Conservation (phyloP, 257 asterid species). For the Gentiana dahurica region DNA sequence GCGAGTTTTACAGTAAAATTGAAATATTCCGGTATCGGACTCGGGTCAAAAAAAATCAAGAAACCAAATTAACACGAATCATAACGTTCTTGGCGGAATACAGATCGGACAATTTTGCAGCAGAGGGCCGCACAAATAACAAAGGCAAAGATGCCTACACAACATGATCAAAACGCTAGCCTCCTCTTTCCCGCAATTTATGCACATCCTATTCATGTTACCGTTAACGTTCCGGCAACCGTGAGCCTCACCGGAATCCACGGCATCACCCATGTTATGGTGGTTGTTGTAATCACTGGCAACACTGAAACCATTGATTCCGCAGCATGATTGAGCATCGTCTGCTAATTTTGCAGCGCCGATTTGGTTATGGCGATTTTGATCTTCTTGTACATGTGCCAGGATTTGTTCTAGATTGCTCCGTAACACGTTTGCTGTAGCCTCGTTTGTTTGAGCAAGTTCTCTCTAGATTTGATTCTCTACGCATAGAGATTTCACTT, state of each 20-base stretch:
- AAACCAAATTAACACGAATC: conserved; percentile 46
- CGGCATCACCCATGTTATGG: too few relatives aligned
- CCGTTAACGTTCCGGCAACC: too few relatives aligned
- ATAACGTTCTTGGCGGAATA: conserved; percentile 47
- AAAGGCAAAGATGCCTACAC: conserved; percentile 81
- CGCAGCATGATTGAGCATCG: conserved; percentile 25
- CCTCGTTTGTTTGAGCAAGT: conserved; percentile 23
- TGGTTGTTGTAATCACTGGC: too few relatives aligned
- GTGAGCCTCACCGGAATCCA: too few relatives aligned
- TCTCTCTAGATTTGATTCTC: conserved; percentile 30
- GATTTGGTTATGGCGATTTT: neutral
- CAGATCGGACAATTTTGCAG: conserved; percentile 71
- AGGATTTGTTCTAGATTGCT: conserved; percentile 19
- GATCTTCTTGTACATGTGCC: conserved; percentile 10
- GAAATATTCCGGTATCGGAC: neutral
- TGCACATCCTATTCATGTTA: conserved; percentile 19
- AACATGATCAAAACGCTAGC: conserved; percentile 68
- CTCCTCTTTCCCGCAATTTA: conserved; percentile 63
- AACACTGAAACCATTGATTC: conserved; percentile 9
- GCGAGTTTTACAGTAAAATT: too few relatives aligned
- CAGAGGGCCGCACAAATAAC: conserved; percentile 50
- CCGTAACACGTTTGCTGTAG: conserved; percentile 18
- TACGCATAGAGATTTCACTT: conserved; percentile 13
- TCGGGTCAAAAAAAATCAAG: neutral
- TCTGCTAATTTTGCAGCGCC: conserved; percentile 6